Percentiles rank a stretch among this genome's conserved stretches.
These are phyloP conservation scores for Plasmodium adleri DNA, from an alignment of 169 alveolate species.

Conservation along the genomic window DNA sequence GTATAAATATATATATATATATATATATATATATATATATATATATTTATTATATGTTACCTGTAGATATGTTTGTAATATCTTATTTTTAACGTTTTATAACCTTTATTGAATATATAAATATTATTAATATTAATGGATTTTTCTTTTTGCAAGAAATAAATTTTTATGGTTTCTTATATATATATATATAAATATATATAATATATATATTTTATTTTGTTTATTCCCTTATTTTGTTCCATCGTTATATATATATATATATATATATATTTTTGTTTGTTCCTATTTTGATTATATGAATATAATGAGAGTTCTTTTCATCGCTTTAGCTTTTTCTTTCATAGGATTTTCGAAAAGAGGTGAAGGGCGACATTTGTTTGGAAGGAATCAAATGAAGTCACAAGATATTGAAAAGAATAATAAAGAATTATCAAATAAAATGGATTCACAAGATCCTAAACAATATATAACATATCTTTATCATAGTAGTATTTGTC, in stretches of 20 bases:
- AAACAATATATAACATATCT: constrained; percentile 30
- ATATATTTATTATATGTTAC: no score
- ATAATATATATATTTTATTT: neutral
- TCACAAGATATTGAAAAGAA: neutral
- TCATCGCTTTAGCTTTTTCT: constrained; percentile 26
- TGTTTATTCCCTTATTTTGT: neutral
- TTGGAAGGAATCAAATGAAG: neutral
- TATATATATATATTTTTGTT: constrained; percentile 8
- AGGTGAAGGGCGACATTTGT: neutral
- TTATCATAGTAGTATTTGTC: constrained; percentile 31
- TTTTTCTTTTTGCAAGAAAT: no score
- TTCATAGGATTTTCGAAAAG: constrained; percentile 36
- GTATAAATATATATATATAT: no score
- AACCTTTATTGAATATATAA: no score
- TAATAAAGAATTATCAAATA: constrained; percentile 20
- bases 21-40: no score
- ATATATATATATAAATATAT: no score
- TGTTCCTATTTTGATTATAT: neutral
- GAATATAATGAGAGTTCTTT: constrained; percentile 8
- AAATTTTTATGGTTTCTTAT: no score
- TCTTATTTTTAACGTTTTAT: no score
- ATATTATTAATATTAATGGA: no score
- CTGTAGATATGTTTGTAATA: no score
- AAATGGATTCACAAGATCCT: constrained; percentile 2
- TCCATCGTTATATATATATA: neutral